These are phyloP conservation scores for Magnusiomyces ingens DNA, from an alignment of 1,139 yeast species.

Conservation along the genomic window DNA sequence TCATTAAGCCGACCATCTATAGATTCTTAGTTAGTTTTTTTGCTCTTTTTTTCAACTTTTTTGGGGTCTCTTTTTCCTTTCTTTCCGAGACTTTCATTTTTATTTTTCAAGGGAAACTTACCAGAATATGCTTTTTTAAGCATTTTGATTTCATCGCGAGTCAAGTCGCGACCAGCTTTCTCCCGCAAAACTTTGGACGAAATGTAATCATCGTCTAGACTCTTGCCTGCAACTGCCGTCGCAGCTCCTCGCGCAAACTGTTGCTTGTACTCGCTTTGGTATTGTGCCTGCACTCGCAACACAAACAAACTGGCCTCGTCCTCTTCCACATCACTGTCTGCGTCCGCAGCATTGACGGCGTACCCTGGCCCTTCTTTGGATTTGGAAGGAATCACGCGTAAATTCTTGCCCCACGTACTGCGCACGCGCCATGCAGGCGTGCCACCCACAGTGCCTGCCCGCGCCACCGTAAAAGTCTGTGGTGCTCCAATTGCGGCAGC, in stretches of 20 bases:
- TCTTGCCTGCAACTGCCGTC: neutral
- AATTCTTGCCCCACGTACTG: conserved; percentile 18
- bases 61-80: too few species aligned
- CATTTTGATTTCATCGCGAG: conserved; percentile 25
- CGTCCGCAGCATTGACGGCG: neutral
- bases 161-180: conserved; percentile 32
- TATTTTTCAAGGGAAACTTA: conserved; percentile 6
- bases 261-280: conserved; percentile 1
- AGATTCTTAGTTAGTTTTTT: neutral
- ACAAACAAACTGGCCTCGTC: conserved; percentile 16
- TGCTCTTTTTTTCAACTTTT: neutral
- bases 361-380: neutral
- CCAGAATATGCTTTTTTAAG: conserved; percentile 33
- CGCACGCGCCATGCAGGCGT: conserved; percentile 5
- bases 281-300: conserved; percentile 11
- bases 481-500: conserved; percentile 37
- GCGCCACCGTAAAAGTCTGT: conserved; percentile 31
- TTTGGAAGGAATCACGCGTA: neutral
- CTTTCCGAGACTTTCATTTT: neutral
- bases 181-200: conserved; percentile 27
- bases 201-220: conserved; percentile 19
- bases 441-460: neutral
- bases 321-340: neutral
- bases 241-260: neutral
- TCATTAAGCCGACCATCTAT: conserved; percentile 38